Percentiles rank a stretch among this genome's conserved stretches.
phyloP scores from a whole-genome alignment of 2,329 filamentous ascomycete species.

The Colletotrichum kahawae region DNA sequence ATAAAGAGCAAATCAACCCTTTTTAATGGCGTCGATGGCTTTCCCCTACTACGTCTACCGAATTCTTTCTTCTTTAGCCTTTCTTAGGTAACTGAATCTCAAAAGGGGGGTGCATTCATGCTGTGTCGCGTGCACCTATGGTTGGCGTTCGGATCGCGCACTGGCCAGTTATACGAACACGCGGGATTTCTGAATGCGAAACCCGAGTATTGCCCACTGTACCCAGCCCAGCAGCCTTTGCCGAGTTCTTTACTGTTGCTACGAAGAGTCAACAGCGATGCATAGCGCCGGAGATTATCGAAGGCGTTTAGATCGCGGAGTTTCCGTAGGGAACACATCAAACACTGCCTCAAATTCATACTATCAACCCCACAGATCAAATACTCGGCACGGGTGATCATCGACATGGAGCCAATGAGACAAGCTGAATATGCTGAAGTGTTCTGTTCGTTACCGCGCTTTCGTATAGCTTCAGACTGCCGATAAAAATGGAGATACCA shows the following conservation, averaged over 20 bases:
- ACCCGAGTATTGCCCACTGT: neutral
- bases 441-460: neutral
- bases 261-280: accelerated
- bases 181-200: neutral
- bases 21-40: accelerated
- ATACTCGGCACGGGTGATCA: neutral
- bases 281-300: neutral
- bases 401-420: neutral
- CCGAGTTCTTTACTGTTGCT: neutral
- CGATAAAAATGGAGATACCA: neutral
- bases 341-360: neutral
- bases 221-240: accelerated
- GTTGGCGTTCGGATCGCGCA: neutral
- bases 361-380: neutral
- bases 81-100: neutral
- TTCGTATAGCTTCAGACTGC: neutral
- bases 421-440: accelerated
- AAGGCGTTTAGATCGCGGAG: neutral
- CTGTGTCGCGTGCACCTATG: accelerated
- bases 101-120: neutral
- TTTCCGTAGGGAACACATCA: accelerated
- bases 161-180: neutral
- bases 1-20: neutral
- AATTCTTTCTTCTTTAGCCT: accelerated
- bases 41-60: neutral